phyloP scores from a whole-genome alignment of 108 stramenopile genomes.

The Fragilaria crotonensis region DNA sequence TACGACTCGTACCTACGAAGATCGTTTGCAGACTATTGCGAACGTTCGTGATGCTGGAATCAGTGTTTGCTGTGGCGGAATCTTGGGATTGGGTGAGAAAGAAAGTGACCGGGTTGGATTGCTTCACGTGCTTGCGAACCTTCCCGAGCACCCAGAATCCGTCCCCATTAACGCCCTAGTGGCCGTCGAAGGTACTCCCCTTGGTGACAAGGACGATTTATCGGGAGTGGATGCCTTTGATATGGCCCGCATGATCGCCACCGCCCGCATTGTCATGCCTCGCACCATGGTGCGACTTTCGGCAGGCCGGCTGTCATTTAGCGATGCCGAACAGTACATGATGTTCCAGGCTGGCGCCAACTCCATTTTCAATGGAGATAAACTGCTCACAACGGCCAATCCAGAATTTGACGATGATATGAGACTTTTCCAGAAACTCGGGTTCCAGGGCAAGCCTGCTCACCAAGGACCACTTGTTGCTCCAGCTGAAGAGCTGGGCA shows the following conservation, averaged over 20 bases:
- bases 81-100: slow-evolving; percentile 92
- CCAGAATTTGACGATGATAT: slow-evolving; percentile 90
- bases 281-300: slow-evolving; percentile 95
- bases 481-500: slow-evolving; percentile 48
- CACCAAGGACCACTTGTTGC: slow-evolving; percentile 81
- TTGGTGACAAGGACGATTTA: slow-evolving; percentile 81
- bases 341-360: slow-evolving; percentile 98
- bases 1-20: slow-evolving; percentile 90
- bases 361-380: slow-evolving; percentile 97
- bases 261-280: slow-evolving; percentile 95
- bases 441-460: slow-evolving; percentile 87
- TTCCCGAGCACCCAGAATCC: slow-evolving; percentile 93
- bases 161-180: slow-evolving; percentile 97
- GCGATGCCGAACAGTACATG: slow-evolving; percentile 90
- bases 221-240: slow-evolving; percentile 86
- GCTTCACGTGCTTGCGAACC: slow-evolving; percentile 89
- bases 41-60: slow-evolving; percentile 97
- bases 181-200: slow-evolving; percentile 83
- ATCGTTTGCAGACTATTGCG: slow-evolving; percentile 91
- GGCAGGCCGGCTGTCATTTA: slow-evolving; percentile 91
- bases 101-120: slow-evolving; percentile 91
- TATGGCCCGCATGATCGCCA: slow-evolving; percentile 98
- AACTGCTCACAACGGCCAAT: slow-evolving; percentile 91
- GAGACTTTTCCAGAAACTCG: slow-evolving; percentile 81
- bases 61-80: slow-evolving; percentile 97